phyloP scores from a whole-genome alignment of 768 basidiomycete genomes.

The Termitomyces sp. region DNA sequence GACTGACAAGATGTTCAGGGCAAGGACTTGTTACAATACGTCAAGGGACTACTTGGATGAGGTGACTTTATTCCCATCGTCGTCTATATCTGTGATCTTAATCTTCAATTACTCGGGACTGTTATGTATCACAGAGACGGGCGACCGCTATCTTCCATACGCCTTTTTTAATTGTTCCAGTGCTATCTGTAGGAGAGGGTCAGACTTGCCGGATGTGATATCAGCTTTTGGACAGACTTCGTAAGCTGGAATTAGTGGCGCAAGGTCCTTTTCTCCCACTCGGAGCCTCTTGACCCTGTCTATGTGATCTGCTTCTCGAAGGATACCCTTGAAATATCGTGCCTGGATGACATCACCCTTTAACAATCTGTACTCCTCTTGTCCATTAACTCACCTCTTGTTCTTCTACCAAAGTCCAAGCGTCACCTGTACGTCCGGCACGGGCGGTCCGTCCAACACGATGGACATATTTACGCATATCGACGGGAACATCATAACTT shows the following conservation, averaged over 20 bases:
- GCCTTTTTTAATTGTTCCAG: constrained; percentile 32
- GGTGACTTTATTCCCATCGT: neutral
- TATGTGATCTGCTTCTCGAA: constrained; percentile 68
- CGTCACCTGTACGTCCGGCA: constrained; percentile 82
- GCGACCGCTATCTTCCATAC: constrained; percentile 23
- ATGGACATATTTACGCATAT: constrained; percentile 98
- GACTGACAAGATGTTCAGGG: constrained; percentile 37
- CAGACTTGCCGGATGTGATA: neutral
- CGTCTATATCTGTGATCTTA: neutral
- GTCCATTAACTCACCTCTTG: constrained; percentile 57
- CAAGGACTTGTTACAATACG: constrained; percentile 66
- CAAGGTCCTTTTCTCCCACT: constrained; percentile 57
- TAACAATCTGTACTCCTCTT: neutral
- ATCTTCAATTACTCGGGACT: neutral
- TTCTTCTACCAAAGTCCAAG: constrained; percentile 95
- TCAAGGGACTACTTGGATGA: constrained; percentile 61
- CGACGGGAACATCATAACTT: constrained; percentile 94
- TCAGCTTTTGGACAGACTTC: constrained; percentile 41
- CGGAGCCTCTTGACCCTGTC: constrained; percentile 63
- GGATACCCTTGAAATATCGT: constrained; percentile 80
- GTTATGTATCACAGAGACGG: neutral
- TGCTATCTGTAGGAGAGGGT: constrained; percentile 24
- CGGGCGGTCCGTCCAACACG: constrained; percentile 95
- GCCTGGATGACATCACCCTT: constrained; percentile 43
- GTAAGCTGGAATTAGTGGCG: constrained; percentile 52